Evolutionary conservation across 495 filamentous ascomycete species (phyloP), one percentile per base, ranked within the genome.

Genomic region (Aspergillus mulundensis): DNA sequence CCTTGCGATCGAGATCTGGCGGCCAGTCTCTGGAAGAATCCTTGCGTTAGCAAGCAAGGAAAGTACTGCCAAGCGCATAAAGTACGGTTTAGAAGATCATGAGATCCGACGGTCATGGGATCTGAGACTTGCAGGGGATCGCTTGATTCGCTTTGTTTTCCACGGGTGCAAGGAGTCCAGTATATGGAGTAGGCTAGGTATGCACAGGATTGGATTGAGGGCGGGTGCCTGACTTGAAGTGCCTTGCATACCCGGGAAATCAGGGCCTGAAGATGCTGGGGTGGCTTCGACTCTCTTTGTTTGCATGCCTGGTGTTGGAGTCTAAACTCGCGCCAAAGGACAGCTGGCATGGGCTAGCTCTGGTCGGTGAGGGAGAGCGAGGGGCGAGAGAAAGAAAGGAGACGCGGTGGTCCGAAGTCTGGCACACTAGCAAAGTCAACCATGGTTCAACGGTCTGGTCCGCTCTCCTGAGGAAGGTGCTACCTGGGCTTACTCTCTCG

Each of bases 391-490:
- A 43, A 12, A 14, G 23, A 43, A 23, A 50, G 49, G 49, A 52
- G 28, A 42, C 43, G 53, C 53, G 53, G 53, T 49, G 45, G 43
- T 39, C 36, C 57, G 30, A 65, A 42, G 5, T 48, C 20, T 60
- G 63, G 63, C 58, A 62, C 63, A 50, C 60, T 65, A 65, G 42
- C 20, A 39, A 43, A 24, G 15, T 43, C 53, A 62, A 60, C 57
- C 60, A 58, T 65, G 60, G 60, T 62, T 56, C 54, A 32, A 36
- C 32, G 32, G 32, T 11, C 32, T 40, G 18, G 39, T 19, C 41
- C 21, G 5, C 20, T 28, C 30, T 8, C 8, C 14, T 28, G 15
- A 44, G 23, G 30, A 32, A 44, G 19, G 10, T 19, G 42, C 32
- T 2, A 36, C 32, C 32, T 36, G 32, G 5, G 32, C 12, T 15